These are phyloP conservation scores for Penicillium vulpinum DNA, from an alignment of 2,329 filamentous ascomycete genomes.

Conservation along the genomic window DNA sequence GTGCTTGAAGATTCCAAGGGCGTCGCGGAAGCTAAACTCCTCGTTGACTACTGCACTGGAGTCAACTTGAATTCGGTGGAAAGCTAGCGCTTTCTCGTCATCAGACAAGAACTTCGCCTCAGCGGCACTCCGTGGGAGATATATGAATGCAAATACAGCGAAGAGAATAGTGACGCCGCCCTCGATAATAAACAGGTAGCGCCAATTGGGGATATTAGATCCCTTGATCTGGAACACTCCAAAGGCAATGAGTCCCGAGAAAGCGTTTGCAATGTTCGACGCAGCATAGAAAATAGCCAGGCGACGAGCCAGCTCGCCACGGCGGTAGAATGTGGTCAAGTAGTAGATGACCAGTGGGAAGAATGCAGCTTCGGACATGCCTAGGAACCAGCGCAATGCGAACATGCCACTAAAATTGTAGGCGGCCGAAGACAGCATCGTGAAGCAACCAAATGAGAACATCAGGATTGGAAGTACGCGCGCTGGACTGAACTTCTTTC, in stretches of 20 bases:
- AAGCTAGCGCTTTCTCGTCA: constrained; percentile 68
- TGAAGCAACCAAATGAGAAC: constrained; percentile 66
- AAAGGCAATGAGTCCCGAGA: constrained; percentile 60
- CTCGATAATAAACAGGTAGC: constrained; percentile 59
- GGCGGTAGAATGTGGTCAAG: constrained; percentile 66
- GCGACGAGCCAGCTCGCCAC: constrained; percentile 68
- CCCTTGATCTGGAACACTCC: constrained; percentile 61
- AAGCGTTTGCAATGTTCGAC: constrained; percentile 70
- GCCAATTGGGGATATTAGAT: constrained; percentile 51
- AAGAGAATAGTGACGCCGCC: constrained; percentile 61
- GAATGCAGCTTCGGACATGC: constrained; percentile 67
- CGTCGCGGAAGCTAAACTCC: constrained; percentile 54
- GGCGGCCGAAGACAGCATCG: constrained; percentile 58
- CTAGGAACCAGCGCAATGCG: constrained; percentile 68
- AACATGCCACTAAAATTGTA: constrained; percentile 66
- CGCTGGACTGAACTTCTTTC: constrained; percentile 67
- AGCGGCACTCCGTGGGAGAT: constrained; percentile 65
- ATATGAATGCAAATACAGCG: constrained; percentile 66
- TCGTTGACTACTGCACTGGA: constrained; percentile 65
- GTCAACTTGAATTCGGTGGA: constrained; percentile 73
- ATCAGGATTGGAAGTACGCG: constrained; percentile 67
- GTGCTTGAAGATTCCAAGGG: constrained; percentile 55
- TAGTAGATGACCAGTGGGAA: constrained; percentile 70
- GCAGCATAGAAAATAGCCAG: constrained; percentile 75
- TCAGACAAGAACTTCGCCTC: constrained; percentile 65